phyloP scores from a whole-genome alignment of 2,329 filamentous ascomycete genomes.

The Arthrobotrys conoides region DNA sequence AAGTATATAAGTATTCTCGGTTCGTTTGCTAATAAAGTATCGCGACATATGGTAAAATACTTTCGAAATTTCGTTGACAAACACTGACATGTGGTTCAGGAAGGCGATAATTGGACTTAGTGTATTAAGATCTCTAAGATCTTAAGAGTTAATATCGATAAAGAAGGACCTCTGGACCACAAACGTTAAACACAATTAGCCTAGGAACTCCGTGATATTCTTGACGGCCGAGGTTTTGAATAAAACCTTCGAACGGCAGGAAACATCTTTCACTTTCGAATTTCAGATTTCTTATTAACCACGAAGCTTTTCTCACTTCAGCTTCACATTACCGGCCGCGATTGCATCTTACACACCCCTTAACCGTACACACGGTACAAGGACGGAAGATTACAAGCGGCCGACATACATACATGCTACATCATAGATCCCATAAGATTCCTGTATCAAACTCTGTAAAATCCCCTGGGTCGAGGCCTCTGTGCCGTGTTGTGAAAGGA shows the following conservation, averaged over 20 bases:
- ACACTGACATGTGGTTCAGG: slow-evolving; percentile 27
- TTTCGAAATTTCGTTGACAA: slow-evolving; percentile 32
- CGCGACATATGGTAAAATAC: neutral
- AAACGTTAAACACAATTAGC: slow-evolving; percentile 14
- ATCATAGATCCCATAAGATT: slow-evolving; percentile 21
- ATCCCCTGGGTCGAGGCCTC: slow-evolving; percentile 41
- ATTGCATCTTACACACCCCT: slow-evolving; percentile 36
- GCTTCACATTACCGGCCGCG: slow-evolving; percentile 37
- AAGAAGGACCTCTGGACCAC: neutral
- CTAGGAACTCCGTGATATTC: slow-evolving; percentile 45
- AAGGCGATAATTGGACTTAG: slow-evolving; percentile 9
- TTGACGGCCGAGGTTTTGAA: slow-evolving; percentile 44
- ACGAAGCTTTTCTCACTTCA: slow-evolving; percentile 30
- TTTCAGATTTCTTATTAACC: slow-evolving; percentile 41
- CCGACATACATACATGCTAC: slow-evolving; percentile 6
- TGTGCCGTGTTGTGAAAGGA: slow-evolving; percentile 57
- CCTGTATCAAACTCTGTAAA: slow-evolving; percentile 26
- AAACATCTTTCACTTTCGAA: slow-evolving; percentile 10
- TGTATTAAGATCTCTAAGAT: slow-evolving; percentile 9
- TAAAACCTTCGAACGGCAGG: slow-evolving; percentile 39
- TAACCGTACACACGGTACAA: slow-evolving; percentile 42
- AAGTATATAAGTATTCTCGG: slow-evolving; percentile 37
- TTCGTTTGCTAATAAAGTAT: slow-evolving; percentile 49
- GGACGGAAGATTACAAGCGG: slow-evolving; percentile 31
- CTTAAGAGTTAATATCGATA: slow-evolving; percentile 26